Conservation (phyloP, 2,329 filamentous ascomycete genomes). For the Byssothecium circinans region DNA sequence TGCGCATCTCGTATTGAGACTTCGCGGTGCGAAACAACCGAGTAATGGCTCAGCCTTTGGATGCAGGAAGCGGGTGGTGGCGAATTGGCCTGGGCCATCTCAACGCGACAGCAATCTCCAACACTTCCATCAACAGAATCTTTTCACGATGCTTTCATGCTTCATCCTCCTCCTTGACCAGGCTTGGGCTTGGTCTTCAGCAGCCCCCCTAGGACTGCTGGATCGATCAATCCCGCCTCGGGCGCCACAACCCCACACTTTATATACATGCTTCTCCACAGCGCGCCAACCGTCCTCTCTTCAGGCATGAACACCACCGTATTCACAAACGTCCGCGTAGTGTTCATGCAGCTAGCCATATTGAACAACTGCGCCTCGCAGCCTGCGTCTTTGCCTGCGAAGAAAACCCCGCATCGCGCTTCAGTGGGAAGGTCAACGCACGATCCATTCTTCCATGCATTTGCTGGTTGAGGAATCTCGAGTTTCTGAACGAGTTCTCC, state of each 20-base stretch:
- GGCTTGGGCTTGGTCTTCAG: constrained; percentile 25
- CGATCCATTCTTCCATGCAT: constrained; percentile 32
- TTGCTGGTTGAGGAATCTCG: constrained; percentile 25
- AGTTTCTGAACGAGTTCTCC: constrained; percentile 33
- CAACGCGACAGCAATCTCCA: background rate
- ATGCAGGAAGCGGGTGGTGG: too few relatives aligned
- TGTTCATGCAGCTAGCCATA: constrained; percentile 32
- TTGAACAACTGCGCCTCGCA: constrained; percentile 41
- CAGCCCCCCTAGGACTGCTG: constrained; percentile 28
- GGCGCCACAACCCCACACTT: constrained; percentile 36
- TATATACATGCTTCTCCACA: constrained; percentile 41
- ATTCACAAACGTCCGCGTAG: constrained; percentile 31
- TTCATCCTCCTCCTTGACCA: constrained; percentile 2
- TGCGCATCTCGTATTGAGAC: too few relatives aligned
- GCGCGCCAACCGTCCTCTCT: constrained; percentile 33
- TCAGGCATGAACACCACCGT: constrained; percentile 43
- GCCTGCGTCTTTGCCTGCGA: constrained; percentile 36
- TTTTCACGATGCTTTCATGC: background rate
- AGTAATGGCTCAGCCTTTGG: too few relatives aligned
- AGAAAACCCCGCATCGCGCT: constrained; percentile 40
- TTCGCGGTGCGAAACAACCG: too few relatives aligned
- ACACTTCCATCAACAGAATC: background rate
- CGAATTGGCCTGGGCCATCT: too few relatives aligned
- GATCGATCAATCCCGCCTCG: constrained; percentile 33
- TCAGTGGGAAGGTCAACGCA: constrained; percentile 36